Base-by-base conservation (phyloP, 2,329 filamentous ascomycete genomes). In the Nakataea oryzae region DNA sequence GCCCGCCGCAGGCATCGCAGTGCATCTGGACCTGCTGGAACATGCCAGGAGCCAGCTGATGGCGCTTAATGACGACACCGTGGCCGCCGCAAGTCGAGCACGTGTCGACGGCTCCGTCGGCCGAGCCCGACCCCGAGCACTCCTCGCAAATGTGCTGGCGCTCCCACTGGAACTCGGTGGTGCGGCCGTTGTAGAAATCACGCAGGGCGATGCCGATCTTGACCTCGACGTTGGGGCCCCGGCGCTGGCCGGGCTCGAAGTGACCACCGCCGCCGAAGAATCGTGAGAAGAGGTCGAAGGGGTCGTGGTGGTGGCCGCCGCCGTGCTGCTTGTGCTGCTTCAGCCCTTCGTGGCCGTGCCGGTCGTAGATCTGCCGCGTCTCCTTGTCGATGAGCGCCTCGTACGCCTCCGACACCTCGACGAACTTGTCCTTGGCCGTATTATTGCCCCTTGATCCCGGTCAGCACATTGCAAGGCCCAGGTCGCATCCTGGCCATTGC, bases 201-300 rank as follows among this genome's bases (percentile, higher is more conserved):
- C 86, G 84, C 61, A 99, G 82, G 1, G 92, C 84, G 41, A 97
- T 80, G 57, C 83, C 81, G 30, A 99, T 83, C 64, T 88, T 86
- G 62, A 96, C 85, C 77, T 97, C 93, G 81, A 96, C 90, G 72
- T 96, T 91, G 61, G 89, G 93, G 0, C 95, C 95, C 34, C 87
- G 84, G 32, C 92, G 87, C 73, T 95, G 88, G 47, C 87, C 88
- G 7, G 81, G 79, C 59, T 86, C 85, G 66, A 90, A 96, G 75
- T 95, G 91, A 12, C 92, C 92, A 57, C 85, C 88, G 27, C 93
- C 93, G 65, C 95, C 95, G 72, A 99, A 99, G 84, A 99, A 97
- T 67, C 91, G 89, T 62, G 87, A 92, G 81, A 99, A 99, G 55
- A 99, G 80, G 74, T 99, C 95, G 72, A 97, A 97, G 26, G 95